A percentile compares a stretch with the other conserved stretches of the same genome.
Conservation (phyloP, 441 rosid genomes). For the Pelargonium cotyledonis region DNA sequence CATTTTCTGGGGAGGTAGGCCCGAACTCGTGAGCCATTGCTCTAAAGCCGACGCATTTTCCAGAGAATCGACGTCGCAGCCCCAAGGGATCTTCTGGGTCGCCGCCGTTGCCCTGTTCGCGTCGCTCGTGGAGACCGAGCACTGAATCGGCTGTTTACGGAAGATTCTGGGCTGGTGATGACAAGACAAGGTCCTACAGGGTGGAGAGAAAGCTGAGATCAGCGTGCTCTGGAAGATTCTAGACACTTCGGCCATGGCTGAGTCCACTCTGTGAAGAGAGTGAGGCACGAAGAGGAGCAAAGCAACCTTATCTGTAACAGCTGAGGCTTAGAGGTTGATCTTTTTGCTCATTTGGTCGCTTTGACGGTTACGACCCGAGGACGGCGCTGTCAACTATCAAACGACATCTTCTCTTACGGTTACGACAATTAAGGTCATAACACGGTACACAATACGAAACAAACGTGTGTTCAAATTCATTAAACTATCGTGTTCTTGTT, state of each 20-base stretch:
- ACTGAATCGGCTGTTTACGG: slow-evolving; percentile 12
- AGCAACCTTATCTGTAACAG: not conserved
- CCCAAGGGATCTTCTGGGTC: slow-evolving; percentile 60
- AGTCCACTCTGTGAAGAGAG: not conserved
- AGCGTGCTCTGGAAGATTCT: slow-evolving; percentile 15
- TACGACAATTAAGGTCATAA: too few relatives aligned
- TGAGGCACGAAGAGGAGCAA: slow-evolving; percentile 1
- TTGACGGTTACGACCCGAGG: not conserved
- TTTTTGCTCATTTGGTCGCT: not conserved
- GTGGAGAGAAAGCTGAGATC: slow-evolving; percentile 13
- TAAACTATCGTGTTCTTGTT: too few relatives aligned
- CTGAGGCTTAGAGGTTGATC: not conserved
- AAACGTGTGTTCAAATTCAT: too few relatives aligned
- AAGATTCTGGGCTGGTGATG: not conserved
- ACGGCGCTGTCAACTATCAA: too few relatives aligned
- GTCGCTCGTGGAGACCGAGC: slow-evolving; percentile 18
- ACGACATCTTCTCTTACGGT: too few relatives aligned
- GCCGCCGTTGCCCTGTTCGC: slow-evolving; percentile 14
- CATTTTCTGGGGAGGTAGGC: slow-evolving; percentile 87
- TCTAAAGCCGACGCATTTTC: slow-evolving; percentile 76
- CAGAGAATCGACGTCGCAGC: slow-evolving; percentile 75
- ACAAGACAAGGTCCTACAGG: not conserved
- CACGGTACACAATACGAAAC: too few relatives aligned
- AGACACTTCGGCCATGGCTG: slow-evolving; percentile 19
- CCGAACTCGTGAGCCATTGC: slow-evolving; percentile 73